Conservation (phyloP, 257 asterid species). For the Solanum pimpinellifolium region DNA sequence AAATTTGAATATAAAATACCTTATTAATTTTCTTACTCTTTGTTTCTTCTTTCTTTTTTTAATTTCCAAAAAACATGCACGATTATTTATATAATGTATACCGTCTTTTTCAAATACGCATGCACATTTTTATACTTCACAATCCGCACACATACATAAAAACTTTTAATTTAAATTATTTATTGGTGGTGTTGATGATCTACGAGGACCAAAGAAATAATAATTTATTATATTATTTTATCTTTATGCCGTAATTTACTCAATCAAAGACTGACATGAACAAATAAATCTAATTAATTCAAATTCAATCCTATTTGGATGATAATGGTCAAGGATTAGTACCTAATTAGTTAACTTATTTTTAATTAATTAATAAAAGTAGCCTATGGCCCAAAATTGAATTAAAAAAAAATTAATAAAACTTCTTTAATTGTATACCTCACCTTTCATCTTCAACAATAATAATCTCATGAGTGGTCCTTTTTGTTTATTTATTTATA, state of each 20-base stretch:
- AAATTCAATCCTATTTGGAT: not conserved
- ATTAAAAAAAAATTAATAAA: no score
- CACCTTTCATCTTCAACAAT: not conserved
- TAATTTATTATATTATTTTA: not conserved
- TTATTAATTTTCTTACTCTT: not conserved
- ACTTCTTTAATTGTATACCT: not conserved
- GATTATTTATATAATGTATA: not conserved
- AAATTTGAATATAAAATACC: not conserved
- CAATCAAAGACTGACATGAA: not conserved
- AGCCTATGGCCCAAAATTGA: no score
- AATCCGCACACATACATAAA: not conserved
- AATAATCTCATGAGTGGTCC: not conserved
- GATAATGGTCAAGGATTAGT: not conserved
- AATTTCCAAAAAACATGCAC: not conserved
- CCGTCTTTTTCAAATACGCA: not conserved
- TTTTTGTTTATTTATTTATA: not conserved
- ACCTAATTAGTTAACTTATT: not conserved
- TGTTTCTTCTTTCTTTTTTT: not conserved
- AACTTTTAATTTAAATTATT: not conserved
- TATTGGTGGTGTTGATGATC: not conserved
- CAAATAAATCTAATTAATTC: not conserved
- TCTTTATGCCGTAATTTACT: not conserved
- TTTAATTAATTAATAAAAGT: no score
- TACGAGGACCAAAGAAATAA: not conserved
- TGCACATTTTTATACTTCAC: not conserved